phyloP scores from a whole-genome alignment of 805 yeast species.

The Candida corydali region DNA sequence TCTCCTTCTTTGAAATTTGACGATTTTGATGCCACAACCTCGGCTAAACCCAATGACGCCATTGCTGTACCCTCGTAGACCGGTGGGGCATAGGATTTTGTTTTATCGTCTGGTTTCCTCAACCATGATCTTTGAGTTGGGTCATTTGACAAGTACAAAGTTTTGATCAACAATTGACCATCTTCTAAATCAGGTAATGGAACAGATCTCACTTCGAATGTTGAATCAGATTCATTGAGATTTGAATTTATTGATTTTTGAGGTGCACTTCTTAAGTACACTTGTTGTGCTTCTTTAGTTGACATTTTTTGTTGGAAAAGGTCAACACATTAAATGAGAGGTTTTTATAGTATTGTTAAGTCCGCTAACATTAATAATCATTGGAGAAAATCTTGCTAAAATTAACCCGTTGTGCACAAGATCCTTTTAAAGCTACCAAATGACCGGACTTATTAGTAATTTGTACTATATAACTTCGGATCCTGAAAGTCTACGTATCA shows the following conservation, averaged over 20 bases:
- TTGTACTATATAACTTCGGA: no score
- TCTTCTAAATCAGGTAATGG: conserved; percentile 20
- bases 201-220: conserved; percentile 18
- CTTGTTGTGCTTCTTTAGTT: conserved; percentile 8
- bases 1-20: conserved; percentile 28
- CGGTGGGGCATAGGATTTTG: conserved; percentile 33
- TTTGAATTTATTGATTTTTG: conserved; percentile 15
- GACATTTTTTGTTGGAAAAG: no score
- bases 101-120: conserved; percentile 26
- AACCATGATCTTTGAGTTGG: conserved; percentile 64
- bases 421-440: neutral
- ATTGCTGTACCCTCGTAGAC: conserved; percentile 43
- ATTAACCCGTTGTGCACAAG: no score
- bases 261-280: conserved; percentile 22
- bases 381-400: no score
- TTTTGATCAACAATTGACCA: conserved; percentile 43
- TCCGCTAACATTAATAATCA: conserved; percentile 3
- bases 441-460: neutral
- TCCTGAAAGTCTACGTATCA: no score
- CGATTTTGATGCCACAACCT: conserved; percentile 46
- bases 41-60: conserved; percentile 43
- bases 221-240: conserved; percentile 20
- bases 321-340: neutral
- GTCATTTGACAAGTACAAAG: conserved; percentile 49
- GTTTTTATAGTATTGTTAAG: neutral